Evolutionary conservation across 1,284 basidiomycete genomes (phyloP).

Genomic region (Austroboletus olivaceoglutinosus): DNA sequence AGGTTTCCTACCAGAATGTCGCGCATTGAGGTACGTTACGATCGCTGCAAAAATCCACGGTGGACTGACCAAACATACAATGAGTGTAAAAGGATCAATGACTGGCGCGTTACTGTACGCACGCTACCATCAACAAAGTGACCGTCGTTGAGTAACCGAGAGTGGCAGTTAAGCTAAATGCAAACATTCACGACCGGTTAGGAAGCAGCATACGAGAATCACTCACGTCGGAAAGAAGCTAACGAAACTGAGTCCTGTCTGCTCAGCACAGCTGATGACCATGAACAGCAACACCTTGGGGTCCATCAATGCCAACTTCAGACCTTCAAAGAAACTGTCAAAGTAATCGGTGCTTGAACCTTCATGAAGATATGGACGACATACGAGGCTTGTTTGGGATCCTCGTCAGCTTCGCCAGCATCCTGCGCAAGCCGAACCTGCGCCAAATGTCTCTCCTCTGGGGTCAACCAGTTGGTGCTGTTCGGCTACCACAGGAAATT

Average conservation of each 20-base stretch:
- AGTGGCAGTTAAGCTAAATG: slow-evolving; percentile 56
- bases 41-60: slow-evolving; percentile 63
- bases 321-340: slow-evolving; percentile 48
- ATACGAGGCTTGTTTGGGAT: slow-evolving; percentile 55
- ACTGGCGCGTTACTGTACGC: slow-evolving; percentile 32
- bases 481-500: slow-evolving; percentile 42
- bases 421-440: slow-evolving; percentile 74
- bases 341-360: not conserved
- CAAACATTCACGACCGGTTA: not conserved
- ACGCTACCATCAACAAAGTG: slow-evolving; percentile 64
- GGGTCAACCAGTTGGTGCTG: slow-evolving; percentile 66
- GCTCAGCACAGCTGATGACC: slow-evolving; percentile 50
- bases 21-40: slow-evolving; percentile 57
- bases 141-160: slow-evolving; percentile 64
- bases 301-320: slow-evolving; percentile 64
- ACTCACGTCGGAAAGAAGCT: slow-evolving; percentile 72
- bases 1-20: slow-evolving; percentile 58
- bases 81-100: not conserved
- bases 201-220: not conserved
- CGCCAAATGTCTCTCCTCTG: slow-evolving; percentile 62
- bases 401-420: slow-evolving; percentile 68
- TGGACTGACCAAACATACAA: slow-evolving; percentile 41
- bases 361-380: slow-evolving; percentile 18
- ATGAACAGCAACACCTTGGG: slow-evolving; percentile 61
- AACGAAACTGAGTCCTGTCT: slow-evolving; percentile 67